phyloP scores from a whole-genome alignment of 345 rosid species.

The Citrus trifoliata region DNA sequence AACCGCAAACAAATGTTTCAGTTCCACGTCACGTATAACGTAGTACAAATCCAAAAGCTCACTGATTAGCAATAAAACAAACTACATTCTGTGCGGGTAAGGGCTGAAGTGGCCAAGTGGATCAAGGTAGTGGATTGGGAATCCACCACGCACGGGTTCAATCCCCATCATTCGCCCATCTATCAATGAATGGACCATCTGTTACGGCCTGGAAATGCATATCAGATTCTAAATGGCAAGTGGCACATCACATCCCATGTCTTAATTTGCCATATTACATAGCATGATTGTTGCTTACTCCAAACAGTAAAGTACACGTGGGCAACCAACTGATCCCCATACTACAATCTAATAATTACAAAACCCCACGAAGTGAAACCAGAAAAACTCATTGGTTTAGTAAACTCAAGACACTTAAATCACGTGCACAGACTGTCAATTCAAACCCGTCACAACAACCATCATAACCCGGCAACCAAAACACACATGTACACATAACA shows the following conservation, averaged over 20 bases:
- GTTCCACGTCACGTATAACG: neutral
- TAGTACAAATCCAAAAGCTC: neutral
- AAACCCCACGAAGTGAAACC: neutral
- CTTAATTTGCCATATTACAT: neutral
- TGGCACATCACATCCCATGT: neutral
- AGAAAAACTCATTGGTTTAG: neutral
- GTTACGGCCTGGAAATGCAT: neutral
- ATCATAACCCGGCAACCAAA: neutral
- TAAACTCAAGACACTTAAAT: neutral
- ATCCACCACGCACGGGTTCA: too few relatives aligned
- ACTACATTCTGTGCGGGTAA: too few relatives aligned
- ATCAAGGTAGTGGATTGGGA: too few relatives aligned
- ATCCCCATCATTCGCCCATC: too few relatives aligned
- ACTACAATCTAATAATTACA: neutral
- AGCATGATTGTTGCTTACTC: neutral
- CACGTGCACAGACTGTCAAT: neutral
- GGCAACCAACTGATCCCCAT: neutral
- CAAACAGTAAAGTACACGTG: neutral
- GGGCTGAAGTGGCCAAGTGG: too few relatives aligned
- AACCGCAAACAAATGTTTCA: neutral
- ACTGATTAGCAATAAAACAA: neutral
- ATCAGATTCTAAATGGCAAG: neutral
- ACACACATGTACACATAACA: neutral
- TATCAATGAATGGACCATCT: too few relatives aligned
- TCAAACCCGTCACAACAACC: neutral